These are phyloP conservation scores for Cytauxzoon felis DNA, from an alignment of 169 alveolate genomes.

Conservation along the genomic window DNA sequence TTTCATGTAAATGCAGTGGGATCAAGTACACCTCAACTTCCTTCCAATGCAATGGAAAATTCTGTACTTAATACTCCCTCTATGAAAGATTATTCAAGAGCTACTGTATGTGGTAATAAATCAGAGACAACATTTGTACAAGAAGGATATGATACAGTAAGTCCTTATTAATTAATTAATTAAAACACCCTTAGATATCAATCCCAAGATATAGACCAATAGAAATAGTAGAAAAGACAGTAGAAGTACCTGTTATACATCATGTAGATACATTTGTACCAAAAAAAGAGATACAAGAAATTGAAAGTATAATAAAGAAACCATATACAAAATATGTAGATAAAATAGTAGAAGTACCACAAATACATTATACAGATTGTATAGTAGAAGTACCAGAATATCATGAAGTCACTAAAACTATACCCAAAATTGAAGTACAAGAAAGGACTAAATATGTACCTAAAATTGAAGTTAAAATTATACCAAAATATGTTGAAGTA, in stretches of 20 bases:
- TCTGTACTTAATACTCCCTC: too few species aligned
- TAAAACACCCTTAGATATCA: constrained; percentile 11
- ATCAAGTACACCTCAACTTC: too few species aligned
- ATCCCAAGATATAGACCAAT: constrained; percentile 72
- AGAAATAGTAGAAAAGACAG: constrained; percentile 71
- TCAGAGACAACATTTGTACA: constrained; percentile 67
- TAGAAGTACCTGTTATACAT: constrained; percentile 75
- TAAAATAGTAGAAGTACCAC: constrained; percentile 72
- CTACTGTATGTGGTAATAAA: constrained; percentile 58
- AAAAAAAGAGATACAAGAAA: constrained; percentile 70
- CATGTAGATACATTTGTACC: constrained; percentile 70
- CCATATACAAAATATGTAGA: constrained; percentile 73
- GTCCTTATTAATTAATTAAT: constrained; percentile 3
- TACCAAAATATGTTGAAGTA: constrained; percentile 74
- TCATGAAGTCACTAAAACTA: constrained; percentile 70
- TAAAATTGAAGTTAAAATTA: constrained; percentile 68
- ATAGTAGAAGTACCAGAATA: constrained; percentile 75
- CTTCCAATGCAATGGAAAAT: too few species aligned
- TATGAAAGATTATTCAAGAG: constrained; percentile 63
- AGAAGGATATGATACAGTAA: constrained; percentile 74
- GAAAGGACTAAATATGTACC: constrained; percentile 70
- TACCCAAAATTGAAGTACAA: constrained; percentile 64
- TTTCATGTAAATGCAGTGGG: too few species aligned
- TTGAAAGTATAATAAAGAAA: constrained; percentile 68
- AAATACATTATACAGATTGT: constrained; percentile 65